Evolutionary conservation across 2,329 filamentous ascomycete genomes (phyloP).

Genomic region (Exophiala sideris): DNA sequence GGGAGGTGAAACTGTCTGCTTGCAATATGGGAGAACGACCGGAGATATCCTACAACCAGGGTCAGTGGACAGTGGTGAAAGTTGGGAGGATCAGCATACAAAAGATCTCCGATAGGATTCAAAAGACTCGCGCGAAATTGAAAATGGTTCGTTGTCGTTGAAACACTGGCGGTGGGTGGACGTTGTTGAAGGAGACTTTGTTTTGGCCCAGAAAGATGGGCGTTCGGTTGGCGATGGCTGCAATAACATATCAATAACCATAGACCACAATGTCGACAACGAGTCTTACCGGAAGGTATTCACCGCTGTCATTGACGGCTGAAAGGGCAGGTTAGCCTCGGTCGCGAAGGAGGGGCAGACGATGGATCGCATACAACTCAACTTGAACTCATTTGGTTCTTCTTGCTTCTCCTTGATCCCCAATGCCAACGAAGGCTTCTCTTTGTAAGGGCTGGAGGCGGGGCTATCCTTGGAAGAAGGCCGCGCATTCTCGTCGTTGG

Average conservation of each 20-base stretch:
- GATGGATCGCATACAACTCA: constrained; percentile 64
- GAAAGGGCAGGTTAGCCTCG: constrained; percentile 32
- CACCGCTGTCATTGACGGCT: constrained; percentile 95
- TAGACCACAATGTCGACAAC: constrained; percentile 6
- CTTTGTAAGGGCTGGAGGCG: constrained; percentile 29
- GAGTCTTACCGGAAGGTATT: constrained; percentile 78
- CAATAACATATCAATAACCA: not conserved
- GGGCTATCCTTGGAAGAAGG: constrained; percentile 42
- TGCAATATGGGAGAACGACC: constrained; percentile 73
- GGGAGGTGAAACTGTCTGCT: constrained; percentile 57
- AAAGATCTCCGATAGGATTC: constrained; percentile 95
- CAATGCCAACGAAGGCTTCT: constrained; percentile 60
- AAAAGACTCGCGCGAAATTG: constrained; percentile 93
- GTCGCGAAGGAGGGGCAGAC: not conserved
- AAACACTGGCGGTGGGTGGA: constrained; percentile 62
- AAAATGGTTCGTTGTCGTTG: constrained; percentile 86
- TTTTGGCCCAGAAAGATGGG: constrained; percentile 66
- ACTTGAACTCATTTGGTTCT: constrained; percentile 71
- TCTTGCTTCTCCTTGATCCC: constrained; percentile 61
- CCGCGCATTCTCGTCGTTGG: constrained; percentile 54
- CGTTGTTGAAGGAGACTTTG: constrained; percentile 48
- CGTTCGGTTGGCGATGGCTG: constrained; percentile 88
- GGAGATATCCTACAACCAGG: constrained; percentile 71
- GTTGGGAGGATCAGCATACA: constrained; percentile 51
- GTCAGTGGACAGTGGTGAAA: not conserved